Evolutionary conservation across 2,329 filamentous ascomycete species (phyloP).

Genomic region (Sporothrix schenckii): DNA sequence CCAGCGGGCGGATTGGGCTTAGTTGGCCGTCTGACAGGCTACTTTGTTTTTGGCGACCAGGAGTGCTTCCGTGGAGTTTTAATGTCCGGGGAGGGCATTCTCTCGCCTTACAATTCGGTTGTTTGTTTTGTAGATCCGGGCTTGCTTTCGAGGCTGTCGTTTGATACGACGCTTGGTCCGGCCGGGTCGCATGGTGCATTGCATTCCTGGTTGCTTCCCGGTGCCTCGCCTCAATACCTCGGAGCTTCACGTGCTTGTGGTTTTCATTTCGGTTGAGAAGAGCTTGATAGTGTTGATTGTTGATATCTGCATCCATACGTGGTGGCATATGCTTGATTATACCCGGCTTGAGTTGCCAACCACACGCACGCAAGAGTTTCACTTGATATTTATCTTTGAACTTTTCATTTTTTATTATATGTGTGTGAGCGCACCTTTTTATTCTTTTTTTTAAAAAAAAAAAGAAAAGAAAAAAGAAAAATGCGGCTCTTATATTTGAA

Average conservation of each 20-base stretch:
- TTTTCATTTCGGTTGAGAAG: background rate
- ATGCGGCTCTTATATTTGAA: no score
- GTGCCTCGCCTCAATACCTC: background rate
- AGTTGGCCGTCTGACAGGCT: background rate
- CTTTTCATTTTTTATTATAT: no score
- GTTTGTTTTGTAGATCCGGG: slow-evolving; percentile 22
- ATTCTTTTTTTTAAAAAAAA: no score
- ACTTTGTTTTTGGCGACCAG: slow-evolving; percentile 5
- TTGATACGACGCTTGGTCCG: slow-evolving; percentile 1
- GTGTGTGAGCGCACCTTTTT: no score
- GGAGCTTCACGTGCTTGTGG: background rate
- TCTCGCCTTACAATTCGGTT: background rate
- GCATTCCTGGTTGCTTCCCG: background rate
- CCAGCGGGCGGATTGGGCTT: background rate
- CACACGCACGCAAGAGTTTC: no score
- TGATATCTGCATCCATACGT: background rate
- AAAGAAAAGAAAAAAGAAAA: no score
- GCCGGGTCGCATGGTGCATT: background rate
- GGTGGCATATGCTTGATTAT: no score
- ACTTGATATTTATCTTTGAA: no score
- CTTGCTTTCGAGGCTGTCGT: background rate
- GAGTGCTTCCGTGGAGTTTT: background rate
- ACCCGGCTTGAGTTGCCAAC: no score
- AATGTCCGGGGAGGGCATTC: background rate
- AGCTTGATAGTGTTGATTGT: background rate